Evolutionary conservation across 2,329 filamentous ascomycete genomes (phyloP).

Genomic region (Trichothecium sympodiale): DNA sequence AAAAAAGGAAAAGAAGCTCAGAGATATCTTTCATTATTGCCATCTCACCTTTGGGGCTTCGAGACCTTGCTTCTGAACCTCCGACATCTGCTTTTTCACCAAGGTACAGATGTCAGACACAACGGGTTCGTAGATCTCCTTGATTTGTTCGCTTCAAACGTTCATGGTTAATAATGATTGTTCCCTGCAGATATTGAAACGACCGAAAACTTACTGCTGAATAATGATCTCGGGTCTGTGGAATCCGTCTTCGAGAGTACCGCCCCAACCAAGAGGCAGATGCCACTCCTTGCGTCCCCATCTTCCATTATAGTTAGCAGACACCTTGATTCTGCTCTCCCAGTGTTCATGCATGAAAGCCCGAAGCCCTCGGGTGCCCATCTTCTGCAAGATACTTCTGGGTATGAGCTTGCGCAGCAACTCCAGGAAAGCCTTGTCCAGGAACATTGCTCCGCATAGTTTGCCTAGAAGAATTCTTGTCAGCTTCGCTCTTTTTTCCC

Average conservation of each 20-base stretch:
- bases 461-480: slow-evolving; percentile 14
- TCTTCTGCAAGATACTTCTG: not conserved
- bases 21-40: not conserved
- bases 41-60: not conserved
- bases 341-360: slow-evolving; percentile 13
- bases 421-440: slow-evolving; percentile 22
- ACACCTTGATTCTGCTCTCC: slow-evolving; percentile 17
- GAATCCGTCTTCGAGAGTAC: no score
- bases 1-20: not conserved
- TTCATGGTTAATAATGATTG: not conserved
- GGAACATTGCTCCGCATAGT: slow-evolving; percentile 26
- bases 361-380: slow-evolving; percentile 1
- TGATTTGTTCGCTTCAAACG: not conserved
- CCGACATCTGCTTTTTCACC: not conserved
- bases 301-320: no score
- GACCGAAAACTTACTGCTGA: not conserved
- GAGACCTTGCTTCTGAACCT: no score
- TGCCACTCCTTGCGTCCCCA: no score
- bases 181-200: not conserved
- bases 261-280: no score
- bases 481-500: not conserved
- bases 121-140: not conserved
- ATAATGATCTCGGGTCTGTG: slow-evolving; percentile 12
- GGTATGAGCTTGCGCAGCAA: slow-evolving; percentile 16
- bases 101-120: not conserved